A percentile compares a stretch with the other conserved stretches of the same genome.
These are phyloP conservation scores for Cornus kousa DNA, from an alignment of 148 eudicot genomes.

Conservation along the genomic window DNA sequence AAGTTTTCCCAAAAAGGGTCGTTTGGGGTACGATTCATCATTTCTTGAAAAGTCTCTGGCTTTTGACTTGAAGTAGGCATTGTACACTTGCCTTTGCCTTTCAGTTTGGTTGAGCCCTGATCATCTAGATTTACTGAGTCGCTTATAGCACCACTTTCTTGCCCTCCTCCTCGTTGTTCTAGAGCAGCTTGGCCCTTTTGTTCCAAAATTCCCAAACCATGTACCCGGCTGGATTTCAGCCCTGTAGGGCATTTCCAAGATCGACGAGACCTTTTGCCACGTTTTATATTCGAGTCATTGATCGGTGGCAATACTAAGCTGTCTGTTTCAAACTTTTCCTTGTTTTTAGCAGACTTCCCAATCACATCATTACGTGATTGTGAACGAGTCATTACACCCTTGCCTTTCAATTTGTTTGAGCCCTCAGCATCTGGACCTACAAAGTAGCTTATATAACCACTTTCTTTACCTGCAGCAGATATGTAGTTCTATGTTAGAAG, in stretches of 20 bases:
- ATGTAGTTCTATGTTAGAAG: neutral
- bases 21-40: too few relatives aligned
- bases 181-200: conserved; percentile 3
- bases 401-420: neutral
- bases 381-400: conserved; percentile 3
- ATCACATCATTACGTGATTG: neutral
- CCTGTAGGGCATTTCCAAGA: conserved; percentile 60
- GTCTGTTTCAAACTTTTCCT: conserved; percentile 12
- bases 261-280: conserved; percentile 29
- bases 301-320: neutral
- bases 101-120: conserved; percentile 22
- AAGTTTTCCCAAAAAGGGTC: conserved; percentile 65
- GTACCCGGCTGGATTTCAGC: conserved; percentile 20
- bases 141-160: conserved; percentile 8
- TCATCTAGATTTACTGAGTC: neutral
- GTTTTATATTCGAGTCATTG: conserved; percentile 13
- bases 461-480: conserved; percentile 25
- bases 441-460: conserved; percentile 2
- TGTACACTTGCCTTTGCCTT: too few relatives aligned
- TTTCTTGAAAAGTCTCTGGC: too few relatives aligned
- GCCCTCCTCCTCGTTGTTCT: conserved; percentile 20
- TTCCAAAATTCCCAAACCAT: conserved; percentile 25
- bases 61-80: too few relatives aligned
- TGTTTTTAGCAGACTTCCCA: conserved; percentile 15
- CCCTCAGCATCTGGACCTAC: conserved; percentile 8